Percentiles rank a stretch among this genome's conserved stretches.
These are phyloP conservation scores for Luffa aegyptiaca DNA, from an alignment of 306 rosid species.

Conservation along the genomic window DNA sequence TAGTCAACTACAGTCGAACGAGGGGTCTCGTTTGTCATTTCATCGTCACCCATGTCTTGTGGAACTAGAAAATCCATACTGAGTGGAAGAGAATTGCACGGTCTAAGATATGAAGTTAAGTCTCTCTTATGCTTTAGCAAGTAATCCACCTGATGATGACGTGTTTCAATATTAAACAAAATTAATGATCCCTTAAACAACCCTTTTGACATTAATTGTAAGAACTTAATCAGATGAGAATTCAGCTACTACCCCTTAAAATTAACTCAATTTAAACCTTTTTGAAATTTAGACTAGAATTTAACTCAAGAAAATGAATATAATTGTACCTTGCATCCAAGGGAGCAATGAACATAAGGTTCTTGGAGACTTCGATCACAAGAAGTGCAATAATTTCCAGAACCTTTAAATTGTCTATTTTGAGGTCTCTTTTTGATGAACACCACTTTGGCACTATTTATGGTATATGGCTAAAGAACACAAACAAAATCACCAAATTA, in stretches of 20 bases:
- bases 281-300: not conserved
- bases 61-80: slow-evolving; percentile 71
- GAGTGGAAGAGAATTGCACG: slow-evolving; percentile 58
- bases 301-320: not conserved
- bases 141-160: slow-evolving; percentile 51
- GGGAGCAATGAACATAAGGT: slow-evolving; percentile 90
- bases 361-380: slow-evolving; percentile 97
- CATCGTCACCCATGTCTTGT: slow-evolving; percentile 76
- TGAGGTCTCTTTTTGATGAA: slow-evolving; percentile 96
- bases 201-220: not conserved
- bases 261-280: no score
- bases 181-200: not conserved
- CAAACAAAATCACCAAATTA: not conserved
- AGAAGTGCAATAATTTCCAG: slow-evolving; percentile 90
- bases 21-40: slow-evolving; percentile 50
- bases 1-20: slow-evolving; percentile 61
- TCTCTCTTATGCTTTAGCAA: slow-evolving; percentile 59
- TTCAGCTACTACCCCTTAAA: no score
- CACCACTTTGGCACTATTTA: slow-evolving; percentile 93
- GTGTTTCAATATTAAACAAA: not conserved
- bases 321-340: slow-evolving; percentile 77
- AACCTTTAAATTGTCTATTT: slow-evolving; percentile 91
- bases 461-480: slow-evolving; percentile 63
- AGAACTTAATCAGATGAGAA: not conserved
- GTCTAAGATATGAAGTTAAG: slow-evolving; percentile 56